phyloP scores from a whole-genome alignment of 208 protist genomes.

The Wallacemonas sp. region DNA sequence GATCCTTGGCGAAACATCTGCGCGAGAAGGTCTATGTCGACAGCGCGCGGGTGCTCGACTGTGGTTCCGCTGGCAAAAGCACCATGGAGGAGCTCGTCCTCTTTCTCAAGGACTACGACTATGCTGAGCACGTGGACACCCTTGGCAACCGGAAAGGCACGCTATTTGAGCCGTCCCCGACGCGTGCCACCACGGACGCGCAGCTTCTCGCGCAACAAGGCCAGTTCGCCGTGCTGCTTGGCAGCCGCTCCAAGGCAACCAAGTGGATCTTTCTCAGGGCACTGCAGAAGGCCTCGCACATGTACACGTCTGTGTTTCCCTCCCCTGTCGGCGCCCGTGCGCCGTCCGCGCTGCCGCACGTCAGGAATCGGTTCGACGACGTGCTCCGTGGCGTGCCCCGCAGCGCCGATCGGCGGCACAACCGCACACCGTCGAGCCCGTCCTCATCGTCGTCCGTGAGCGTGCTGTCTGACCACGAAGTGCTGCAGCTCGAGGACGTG shows the following conservation, averaged over 20 bases:
- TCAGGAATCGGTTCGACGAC: constrained; percentile 18
- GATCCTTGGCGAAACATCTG: constrained; percentile 65
- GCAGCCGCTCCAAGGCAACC: constrained; percentile 37
- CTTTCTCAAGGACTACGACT: constrained; percentile 52
- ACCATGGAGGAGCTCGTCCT: constrained; percentile 34
- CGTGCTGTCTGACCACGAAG: constrained; percentile 56
- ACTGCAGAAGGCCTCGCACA: constrained; percentile 29
- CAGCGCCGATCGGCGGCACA: neutral
- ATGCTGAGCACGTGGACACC: constrained; percentile 43
- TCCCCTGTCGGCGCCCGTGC: neutral
- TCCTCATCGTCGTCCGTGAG: constrained; percentile 23
- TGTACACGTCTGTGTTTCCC: constrained; percentile 24
- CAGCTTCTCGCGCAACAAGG: neutral
- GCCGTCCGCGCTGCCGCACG: neutral
- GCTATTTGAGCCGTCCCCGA: constrained; percentile 22
- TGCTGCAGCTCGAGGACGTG: constrained; percentile 63
- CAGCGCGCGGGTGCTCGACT: constrained; percentile 52
- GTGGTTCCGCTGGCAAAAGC: constrained; percentile 26
- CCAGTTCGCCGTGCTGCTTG: constrained; percentile 34
- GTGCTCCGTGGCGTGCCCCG: constrained; percentile 13
- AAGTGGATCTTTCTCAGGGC: constrained; percentile 58
- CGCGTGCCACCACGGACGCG: neutral
- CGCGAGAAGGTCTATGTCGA: constrained; percentile 55
- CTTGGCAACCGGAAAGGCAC: constrained; percentile 35
- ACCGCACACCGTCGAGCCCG: neutral